These are phyloP conservation scores for Rhizopogon sp. DNA, from an alignment of 768 basidiomycete species.

Conservation along the genomic window DNA sequence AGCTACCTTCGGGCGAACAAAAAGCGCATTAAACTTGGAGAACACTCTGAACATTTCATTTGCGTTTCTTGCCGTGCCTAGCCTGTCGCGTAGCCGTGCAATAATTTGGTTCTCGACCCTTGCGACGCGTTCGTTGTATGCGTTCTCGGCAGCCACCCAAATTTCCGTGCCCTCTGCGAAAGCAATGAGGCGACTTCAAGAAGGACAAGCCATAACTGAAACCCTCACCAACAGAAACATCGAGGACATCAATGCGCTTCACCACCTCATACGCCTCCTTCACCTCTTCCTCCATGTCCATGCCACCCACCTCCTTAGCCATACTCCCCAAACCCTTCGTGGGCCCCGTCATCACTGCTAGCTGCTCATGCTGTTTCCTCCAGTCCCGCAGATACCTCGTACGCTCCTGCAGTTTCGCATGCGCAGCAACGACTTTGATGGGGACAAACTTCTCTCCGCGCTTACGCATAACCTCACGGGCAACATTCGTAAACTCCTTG, in stretches of 20 bases:
- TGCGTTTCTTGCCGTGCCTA: conserved; percentile 94
- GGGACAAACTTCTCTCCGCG: conserved; percentile 92
- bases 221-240: conserved; percentile 82
- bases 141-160: conserved; percentile 95
- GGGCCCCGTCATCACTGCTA: conserved; percentile 95
- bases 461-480: conserved; percentile 88
- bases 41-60: conserved; percentile 99
- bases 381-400: conserved; percentile 84
- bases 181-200: conserved; percentile 1
- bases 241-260: conserved; percentile 93
- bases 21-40: conserved; percentile 95
- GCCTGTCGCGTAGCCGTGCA: conserved; percentile 81
- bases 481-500: conserved; percentile 90
- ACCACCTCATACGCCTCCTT: conserved; percentile 96
- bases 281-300: conserved; percentile 99
- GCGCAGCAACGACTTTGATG: conserved; percentile 90
- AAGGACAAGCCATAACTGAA: not conserved
- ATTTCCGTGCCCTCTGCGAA: conserved; percentile 89
- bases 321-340: conserved; percentile 77
- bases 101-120: conserved; percentile 99
- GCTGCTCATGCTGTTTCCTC: conserved; percentile 95
- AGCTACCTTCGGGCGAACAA: conserved; percentile 89
- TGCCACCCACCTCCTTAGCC: conserved; percentile 75
- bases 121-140: conserved; percentile 96
- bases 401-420: conserved; percentile 87